These are phyloP conservation scores for Fusarium chaquense DNA, from an alignment of 2,329 filamentous ascomycete species.

Conservation along the genomic window DNA sequence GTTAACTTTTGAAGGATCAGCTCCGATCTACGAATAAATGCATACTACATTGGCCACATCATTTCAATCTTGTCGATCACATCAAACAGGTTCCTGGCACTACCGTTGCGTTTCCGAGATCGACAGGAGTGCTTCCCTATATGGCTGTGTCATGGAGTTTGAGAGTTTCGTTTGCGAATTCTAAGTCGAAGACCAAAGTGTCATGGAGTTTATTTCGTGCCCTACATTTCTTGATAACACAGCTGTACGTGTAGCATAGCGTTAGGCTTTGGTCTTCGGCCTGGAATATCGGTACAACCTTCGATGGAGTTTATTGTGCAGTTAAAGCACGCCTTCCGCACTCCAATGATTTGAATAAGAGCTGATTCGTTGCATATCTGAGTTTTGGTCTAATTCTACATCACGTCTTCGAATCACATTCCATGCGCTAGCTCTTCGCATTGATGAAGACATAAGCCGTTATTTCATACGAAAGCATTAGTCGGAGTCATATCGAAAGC, in stretches of 20 bases:
- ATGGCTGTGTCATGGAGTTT: neutral
- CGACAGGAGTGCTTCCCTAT: neutral
- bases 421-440: neutral
- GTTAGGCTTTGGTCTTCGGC: too few species aligned
- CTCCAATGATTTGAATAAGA: neutral
- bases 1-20: neutral
- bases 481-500: neutral
- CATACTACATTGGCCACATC: conserved; percentile 1
- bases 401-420: neutral
- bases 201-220: too few species aligned
- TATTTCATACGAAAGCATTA: neutral
- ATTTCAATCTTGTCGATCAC: conserved; percentile 10
- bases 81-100: neutral
- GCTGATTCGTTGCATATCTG: neutral
- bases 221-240: too few species aligned
- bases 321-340: neutral
- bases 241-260: too few species aligned
- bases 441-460: neutral
- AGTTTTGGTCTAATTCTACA: neutral
- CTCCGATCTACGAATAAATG: neutral
- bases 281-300: too few species aligned
- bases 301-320: neutral
- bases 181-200: too few species aligned
- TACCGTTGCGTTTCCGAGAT: conserved; percentile 3
- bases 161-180: too few species aligned